Base-by-base conservation (phyloP, 2,329 filamentous ascomycete species). In the Claviceps sorghi region DNA sequence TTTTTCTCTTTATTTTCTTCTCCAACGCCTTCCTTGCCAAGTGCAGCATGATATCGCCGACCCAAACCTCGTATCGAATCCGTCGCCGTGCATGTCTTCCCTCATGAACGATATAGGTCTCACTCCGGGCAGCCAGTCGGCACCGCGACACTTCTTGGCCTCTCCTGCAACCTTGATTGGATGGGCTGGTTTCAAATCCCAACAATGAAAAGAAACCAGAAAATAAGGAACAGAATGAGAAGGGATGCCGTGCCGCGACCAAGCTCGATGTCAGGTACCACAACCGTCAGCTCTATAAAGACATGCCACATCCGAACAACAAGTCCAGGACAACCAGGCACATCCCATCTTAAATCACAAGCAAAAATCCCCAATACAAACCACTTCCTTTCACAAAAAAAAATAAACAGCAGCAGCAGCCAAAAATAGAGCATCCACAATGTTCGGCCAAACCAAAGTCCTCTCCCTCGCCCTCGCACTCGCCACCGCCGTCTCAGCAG, bases 361-460 rank as follows among this genome's bases (percentile, higher is more conserved):
- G n/a, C n/a, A n/a, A n/a, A n/a, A n/a, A n/a, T n/a, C n/a, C n/a
- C n/a, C n/a, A n/a, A n/a, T n/a, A n/a, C n/a, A n/a, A n/a, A n/a
- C n/a, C n/a, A n/a, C n/a, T n/a, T n/a, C n/a, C n/a, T n/a, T n/a
- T n/a, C n/a, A n/a, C n/a, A n/a, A n/a, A n/a, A n/a, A n/a, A n/a
- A n/a, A n/a, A n/a, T n/a, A n/a, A n/a, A n/a, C n/a, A n/a, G n/a
- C n/a, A n/a, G n/a, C n/a, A n/a, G n/a, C n/a, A n/a, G n/a, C n/a
- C n/a, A n/a, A n/a, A n/a, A n/a, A n/a, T n/a, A 9, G 11, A 49
- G 9, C 36, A 30, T 17, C n/a, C 6, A 19, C 17, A 26, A 59
- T 59, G 57, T 36, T 59, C 41, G 55, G 53, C 51, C 53, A 52
- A 21, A 17, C 50, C 45, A 53, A 51, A 49, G 42, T 50, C 38